Evolutionary conservation across 2,329 filamentous ascomycete genomes (phyloP).

Genomic region (Aspergillus sp.): DNA sequence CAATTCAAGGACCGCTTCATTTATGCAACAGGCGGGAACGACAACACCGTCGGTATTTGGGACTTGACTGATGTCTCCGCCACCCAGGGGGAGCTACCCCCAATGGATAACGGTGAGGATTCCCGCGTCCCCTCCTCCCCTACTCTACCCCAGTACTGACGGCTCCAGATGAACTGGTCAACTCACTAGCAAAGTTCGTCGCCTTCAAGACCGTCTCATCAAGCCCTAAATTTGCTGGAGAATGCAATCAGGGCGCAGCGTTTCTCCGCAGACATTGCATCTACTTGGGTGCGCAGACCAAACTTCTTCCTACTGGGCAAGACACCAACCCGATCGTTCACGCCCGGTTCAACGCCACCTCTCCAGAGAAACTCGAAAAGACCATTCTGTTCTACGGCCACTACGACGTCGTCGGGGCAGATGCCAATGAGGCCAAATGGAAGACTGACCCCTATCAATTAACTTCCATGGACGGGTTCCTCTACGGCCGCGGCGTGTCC

Average conservation of each 20-base stretch:
- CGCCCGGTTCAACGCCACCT: constrained; percentile 78
- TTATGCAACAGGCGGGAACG: constrained; percentile 93
- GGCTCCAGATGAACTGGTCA: constrained; percentile 57
- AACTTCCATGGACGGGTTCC: constrained; percentile 82
- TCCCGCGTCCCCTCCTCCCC: too few species aligned
- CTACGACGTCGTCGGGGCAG: constrained; percentile 93
- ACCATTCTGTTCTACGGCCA: constrained; percentile 96
- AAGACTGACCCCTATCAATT: constrained; percentile 83
- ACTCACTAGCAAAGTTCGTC: constrained; percentile 78
- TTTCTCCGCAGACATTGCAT: constrained; percentile 89
- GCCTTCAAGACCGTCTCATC: constrained; percentile 91
- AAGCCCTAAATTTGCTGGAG: constrained; percentile 78
- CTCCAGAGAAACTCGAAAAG: constrained; percentile 65
- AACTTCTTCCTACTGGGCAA: constrained; percentile 80
- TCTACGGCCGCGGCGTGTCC: constrained; percentile 93
- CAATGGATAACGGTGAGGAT: constrained; percentile 55
- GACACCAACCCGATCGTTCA: constrained; percentile 88
- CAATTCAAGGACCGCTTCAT: constrained; percentile 69
- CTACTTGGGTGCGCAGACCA: constrained; percentile 82
- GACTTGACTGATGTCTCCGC: constrained; percentile 61
- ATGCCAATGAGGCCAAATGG: constrained; percentile 81
- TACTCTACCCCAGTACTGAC: constrained; percentile 9
- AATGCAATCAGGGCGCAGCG: constrained; percentile 88
- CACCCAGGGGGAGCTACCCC: constrained; percentile 43
- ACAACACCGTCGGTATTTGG: constrained; percentile 87